Evolutionary conservation across 208 protist species (phyloP).

Genomic region (Crithidia expoeki): DNA sequence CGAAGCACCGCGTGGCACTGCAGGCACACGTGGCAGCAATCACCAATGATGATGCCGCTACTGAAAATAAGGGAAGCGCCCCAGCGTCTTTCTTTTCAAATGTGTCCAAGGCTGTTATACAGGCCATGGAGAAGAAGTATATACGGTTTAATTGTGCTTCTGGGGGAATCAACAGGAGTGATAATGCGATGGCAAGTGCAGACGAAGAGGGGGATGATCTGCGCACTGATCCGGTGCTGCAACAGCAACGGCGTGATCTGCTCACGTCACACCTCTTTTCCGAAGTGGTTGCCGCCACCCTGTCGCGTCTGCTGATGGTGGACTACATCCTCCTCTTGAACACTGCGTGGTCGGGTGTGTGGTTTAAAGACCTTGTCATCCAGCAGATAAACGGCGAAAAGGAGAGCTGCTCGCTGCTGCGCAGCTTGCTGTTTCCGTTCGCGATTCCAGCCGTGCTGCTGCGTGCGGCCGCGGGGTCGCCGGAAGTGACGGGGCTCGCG

Average conservation of each 20-base stretch:
- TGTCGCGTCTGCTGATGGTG: conserved; percentile 60
- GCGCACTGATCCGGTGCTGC: conserved; percentile 40
- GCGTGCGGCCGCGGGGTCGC: conserved; percentile 23
- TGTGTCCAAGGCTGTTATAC: conserved; percentile 16
- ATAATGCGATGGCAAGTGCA: too few relatives aligned
- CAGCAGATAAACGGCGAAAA: background rate
- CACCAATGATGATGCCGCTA: background rate
- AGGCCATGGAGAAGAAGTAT: conserved; percentile 23
- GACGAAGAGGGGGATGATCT: conserved; percentile 13
- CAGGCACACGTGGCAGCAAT: background rate
- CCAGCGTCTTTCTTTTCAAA: conserved; percentile 7
- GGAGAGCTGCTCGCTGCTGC: conserved; percentile 34
- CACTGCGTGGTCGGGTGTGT: conserved; percentile 44
- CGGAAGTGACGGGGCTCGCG: conserved; percentile 44
- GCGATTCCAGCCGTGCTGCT: conserved; percentile 54
- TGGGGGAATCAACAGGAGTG: too few relatives aligned
- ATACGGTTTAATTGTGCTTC: background rate
- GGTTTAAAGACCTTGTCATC: conserved; percentile 23
- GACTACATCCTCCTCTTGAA: conserved; percentile 39
- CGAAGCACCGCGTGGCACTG: conserved; percentile 12
- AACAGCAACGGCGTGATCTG: conserved; percentile 63
- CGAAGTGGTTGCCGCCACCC: conserved; percentile 41
- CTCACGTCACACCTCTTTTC: conserved; percentile 59
- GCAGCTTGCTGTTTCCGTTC: conserved; percentile 58
- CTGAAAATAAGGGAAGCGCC: background rate